Percentiles rank a stretch among this genome's conserved stretches.
Conservation (phyloP, 2,329 filamentous ascomycete genomes). For the Aspergillus sp. region DNA sequence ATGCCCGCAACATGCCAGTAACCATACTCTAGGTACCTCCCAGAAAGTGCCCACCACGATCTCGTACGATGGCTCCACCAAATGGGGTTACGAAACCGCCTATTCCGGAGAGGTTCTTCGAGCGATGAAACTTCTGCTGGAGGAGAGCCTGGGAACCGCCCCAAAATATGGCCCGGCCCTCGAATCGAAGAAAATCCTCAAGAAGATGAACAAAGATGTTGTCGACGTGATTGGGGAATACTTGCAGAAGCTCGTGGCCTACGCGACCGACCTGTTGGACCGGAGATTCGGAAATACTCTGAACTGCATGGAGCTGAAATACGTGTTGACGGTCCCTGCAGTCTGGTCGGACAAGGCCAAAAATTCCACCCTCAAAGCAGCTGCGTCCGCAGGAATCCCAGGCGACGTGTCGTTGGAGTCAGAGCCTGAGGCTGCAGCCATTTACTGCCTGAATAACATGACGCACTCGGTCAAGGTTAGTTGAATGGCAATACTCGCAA, state of each 20-base stretch:
- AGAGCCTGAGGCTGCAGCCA: conserved; percentile 24
- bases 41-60: conserved; percentile 14
- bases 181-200: conserved; percentile 1
- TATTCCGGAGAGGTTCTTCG: conserved; percentile 14
- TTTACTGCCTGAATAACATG: conserved; percentile 22
- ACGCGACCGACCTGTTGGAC: conserved; percentile 2
- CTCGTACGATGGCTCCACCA: conserved; percentile 5
- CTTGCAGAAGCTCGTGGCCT: conserved; percentile 1
- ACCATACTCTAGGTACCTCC: conserved; percentile 6
- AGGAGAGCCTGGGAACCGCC: conserved; percentile 4
- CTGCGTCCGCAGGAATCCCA: conserved; percentile 8
- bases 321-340: conserved; percentile 21
- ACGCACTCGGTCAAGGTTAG: conserved; percentile 16
- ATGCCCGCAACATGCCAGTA: not conserved
- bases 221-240: conserved; percentile 6
- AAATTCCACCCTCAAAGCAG: conserved; percentile 17
- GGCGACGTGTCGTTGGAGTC: conserved; percentile 10
- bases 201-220: not conserved
- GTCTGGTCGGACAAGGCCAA: conserved; percentile 28
- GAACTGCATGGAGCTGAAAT: conserved; percentile 12
- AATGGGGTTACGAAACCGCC: conserved; percentile 18
- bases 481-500: no score
- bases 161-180: conserved; percentile 5
- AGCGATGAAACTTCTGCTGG: conserved; percentile 16
- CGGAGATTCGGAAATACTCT: conserved; percentile 5